Base-by-base conservation (phyloP, 805 yeast genomes). In the Naumovozyma castellii region DNA sequence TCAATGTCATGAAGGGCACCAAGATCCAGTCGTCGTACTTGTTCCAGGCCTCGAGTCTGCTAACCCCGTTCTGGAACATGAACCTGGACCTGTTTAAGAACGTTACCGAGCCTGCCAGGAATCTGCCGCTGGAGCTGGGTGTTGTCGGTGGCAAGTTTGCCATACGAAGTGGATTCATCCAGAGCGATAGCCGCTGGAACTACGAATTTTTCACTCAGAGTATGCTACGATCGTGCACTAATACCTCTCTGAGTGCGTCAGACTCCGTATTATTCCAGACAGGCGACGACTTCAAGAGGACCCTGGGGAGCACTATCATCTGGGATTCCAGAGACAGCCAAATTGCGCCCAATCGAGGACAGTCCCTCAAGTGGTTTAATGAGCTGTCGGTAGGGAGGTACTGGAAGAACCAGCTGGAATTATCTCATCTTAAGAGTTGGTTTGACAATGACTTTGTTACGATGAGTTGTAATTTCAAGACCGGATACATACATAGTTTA, bases 1-100 rank as follows among this genome's bases (percentile, higher is more conserved):
- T 78, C 13, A 78, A 78, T 43, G 69, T 75, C 41, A 77, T 78
- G 4, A 62, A 72, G 18, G 83, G 83, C 16, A 77, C 82, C 4
- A 67, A 78, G 38, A 77, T 79, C 1, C 67, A 72, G 44, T 68
- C 79, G 0, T 71, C 80, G 6, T 73, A 74, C 41, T 43, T 76
- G 54, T 59, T 65, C 49, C 77, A 67, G 61, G 77, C 52, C 63
- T 66, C 72, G 5, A 29, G 32, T 29, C 15, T 29, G 13, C 13
- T 29, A 29, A 70, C 62, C 36, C 66, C 69, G 42, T 62, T 65
- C 54, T 76, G 73, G 80, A 71, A 56, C 51, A 67, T 69, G 49
- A 82, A 73, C 62, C 66, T 71, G 4, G 57, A 75, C 46, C 71
- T 64, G 13, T 73, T 67, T 56, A 66, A 67, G 51, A 72, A 72